These are phyloP conservation scores for Celoporthe dispersa DNA, from an alignment of 2,329 filamentous ascomycete species.

Conservation along the genomic window DNA sequence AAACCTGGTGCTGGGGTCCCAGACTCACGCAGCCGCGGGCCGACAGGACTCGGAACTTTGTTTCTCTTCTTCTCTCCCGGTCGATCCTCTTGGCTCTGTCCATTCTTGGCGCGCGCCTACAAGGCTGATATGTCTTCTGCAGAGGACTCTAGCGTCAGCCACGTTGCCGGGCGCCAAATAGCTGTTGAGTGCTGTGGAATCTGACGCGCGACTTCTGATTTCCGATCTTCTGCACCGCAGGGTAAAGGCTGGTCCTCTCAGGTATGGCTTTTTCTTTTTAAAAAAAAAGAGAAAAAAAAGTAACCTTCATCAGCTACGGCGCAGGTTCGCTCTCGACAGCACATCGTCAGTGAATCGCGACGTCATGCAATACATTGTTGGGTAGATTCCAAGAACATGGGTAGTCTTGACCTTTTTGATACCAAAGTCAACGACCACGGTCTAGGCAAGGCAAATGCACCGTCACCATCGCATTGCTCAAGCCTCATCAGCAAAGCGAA, in stretches of 20 bases:
- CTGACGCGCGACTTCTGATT: not conserved
- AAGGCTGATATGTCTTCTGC: not conserved
- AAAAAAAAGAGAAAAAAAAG: too few species aligned
- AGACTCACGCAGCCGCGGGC: not conserved
- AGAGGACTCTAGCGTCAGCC: not conserved
- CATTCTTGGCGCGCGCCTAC: not conserved
- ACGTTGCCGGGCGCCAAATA: not conserved
- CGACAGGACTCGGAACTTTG: not conserved
- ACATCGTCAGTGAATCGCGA: not conserved
- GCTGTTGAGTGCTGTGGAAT: not conserved
- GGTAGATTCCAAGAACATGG: not conserved
- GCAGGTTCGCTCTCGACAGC: not conserved
- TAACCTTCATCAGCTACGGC: not conserved
- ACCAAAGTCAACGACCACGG: not conserved
- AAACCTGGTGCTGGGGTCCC: not conserved
- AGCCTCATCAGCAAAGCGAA: not conserved
- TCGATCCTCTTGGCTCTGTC: constrained; percentile 1
- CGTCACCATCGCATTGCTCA: not conserved
- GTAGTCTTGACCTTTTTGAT: not conserved
- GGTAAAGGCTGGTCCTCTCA: not conserved
- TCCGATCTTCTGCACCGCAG: not conserved
- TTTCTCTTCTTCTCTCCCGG: not conserved
- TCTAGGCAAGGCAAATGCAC: not conserved
- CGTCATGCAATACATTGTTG: not conserved
- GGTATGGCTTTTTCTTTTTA: not conserved